Conservation (phyloP, 257 asterid species). For the Marsdenia floribunda region DNA sequence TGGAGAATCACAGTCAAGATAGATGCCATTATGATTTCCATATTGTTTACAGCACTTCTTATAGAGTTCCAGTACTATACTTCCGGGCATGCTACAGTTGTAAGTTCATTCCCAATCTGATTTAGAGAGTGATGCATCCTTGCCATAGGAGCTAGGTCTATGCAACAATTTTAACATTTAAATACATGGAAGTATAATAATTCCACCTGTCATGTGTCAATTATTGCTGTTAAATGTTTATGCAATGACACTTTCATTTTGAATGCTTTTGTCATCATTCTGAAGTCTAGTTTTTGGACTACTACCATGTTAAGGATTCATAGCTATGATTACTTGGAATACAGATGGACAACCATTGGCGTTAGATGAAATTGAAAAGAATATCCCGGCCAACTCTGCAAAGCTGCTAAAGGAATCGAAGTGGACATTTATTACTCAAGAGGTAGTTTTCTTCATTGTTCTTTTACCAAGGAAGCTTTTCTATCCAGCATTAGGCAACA, state of each 20-base stretch:
- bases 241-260: background rate
- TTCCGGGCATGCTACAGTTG: conserved; percentile 73
- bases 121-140: background rate
- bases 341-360: conserved; percentile 80
- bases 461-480: background rate
- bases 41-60: conserved; percentile 58
- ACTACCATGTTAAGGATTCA: background rate
- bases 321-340: conserved; percentile 10
- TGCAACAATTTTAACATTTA: background rate
- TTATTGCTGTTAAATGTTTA: background rate
- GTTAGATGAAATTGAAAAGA: conserved; percentile 54
- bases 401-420: conserved; percentile 43
- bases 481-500: background rate
- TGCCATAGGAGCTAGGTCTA: background rate
- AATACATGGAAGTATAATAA: background rate
- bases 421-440: conserved; percentile 84
- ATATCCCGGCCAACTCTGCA: conserved; percentile 45
- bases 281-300: background rate
- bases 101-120: conserved; percentile 24
- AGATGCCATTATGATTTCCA: conserved; percentile 70
- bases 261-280: background rate
- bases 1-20: conserved; percentile 27
- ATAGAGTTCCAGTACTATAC: conserved; percentile 81
- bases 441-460: conserved; percentile 37
- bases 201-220: background rate